Evolutionary conservation across 495 filamentous ascomycete species (phyloP), one percentile per base, ranked within the genome.

Genomic region (Aspergillus ostianus): DNA sequence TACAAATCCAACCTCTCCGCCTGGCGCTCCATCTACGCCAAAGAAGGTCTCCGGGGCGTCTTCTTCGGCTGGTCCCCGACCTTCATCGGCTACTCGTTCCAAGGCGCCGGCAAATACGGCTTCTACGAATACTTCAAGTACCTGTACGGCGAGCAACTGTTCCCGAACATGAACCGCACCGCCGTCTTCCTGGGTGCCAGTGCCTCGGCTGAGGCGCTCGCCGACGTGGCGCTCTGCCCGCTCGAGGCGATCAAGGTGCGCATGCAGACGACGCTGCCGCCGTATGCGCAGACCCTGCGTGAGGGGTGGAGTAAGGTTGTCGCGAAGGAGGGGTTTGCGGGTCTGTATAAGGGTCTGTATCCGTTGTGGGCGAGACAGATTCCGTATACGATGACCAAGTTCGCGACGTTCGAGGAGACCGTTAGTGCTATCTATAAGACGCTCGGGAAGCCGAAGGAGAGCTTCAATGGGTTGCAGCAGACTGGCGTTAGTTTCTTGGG

Each of bases 91-190:
- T 90, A 90, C 78, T 85, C 81, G 41, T 79, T 88, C 64, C 87
- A 90, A 63, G 87, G 87, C n/a, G 86, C 85, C 53, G 87, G 87
- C n/a, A 90, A 90, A 70, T 90, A 90, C 68, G 87, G 87, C 15
- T 82, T 88, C 73, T 90, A 90, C 68, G 87, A 90, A 59, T 82
- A 88, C 67, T 90, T 90, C 82, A 90, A 90, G 67, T 80, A 90
- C 71, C 65, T 81, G 23, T 90, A 90, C 70, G 86, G 86, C 60
- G 84, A 89, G 56, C 74, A 77, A 56, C 52, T 87, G 32, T 87
- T 87, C 72, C 85, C 86, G 3, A 75, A 82, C 53, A 70, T 68
- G 51, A 86, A 87, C 70, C 84, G 84, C 67, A 88, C 87, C 0
- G 63, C 84, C 15, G 78, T 89, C 46, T 87, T 85, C 69, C 80